Percentiles rank a stretch among this genome's conserved stretches.
phyloP scores from a whole-genome alignment of 495 filamentous ascomycete species.

The Haplographium delicatum region DNA sequence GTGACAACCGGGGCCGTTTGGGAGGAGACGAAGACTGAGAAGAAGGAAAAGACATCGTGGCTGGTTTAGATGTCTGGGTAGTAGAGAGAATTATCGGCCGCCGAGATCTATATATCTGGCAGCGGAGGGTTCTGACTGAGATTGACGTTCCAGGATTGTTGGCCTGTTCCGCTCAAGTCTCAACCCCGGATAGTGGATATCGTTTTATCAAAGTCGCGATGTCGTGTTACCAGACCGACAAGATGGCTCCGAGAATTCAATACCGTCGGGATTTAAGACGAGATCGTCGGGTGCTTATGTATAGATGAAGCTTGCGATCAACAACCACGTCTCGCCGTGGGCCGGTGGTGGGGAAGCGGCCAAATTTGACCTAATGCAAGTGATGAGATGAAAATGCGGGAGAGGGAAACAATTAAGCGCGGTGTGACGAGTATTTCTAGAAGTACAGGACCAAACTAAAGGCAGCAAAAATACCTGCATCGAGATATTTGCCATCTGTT shows the following conservation, averaged over 20 bases:
- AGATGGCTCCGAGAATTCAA: too few species aligned
- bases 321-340: neutral
- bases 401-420: constrained; percentile 25
- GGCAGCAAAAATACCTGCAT: constrained; percentile 3
- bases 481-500: constrained; percentile 4
- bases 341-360: constrained; percentile 24
- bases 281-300: constrained; percentile 3
- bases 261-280: neutral
- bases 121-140: neutral
- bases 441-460: constrained; percentile 10
- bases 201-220: too few species aligned
- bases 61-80: constrained; percentile 17
- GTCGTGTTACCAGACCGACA: too few species aligned
- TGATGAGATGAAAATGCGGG: constrained; percentile 25
- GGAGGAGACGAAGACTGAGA: constrained; percentile 36
- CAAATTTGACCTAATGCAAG: constrained; percentile 27
- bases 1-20: constrained; percentile 70
- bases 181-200: neutral
- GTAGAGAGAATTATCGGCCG: constrained; percentile 24
- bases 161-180: neutral
- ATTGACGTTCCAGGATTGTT: neutral
- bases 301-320: constrained; percentile 10
- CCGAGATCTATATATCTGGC: constrained; percentile 15
- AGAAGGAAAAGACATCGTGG: constrained; percentile 29
- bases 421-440: constrained; percentile 20